Evolutionary conservation across 164 flowering plant species (phyloP), one percentile per base, ranked within the genome.

Genomic region (Liriodendron chinense): DNA sequence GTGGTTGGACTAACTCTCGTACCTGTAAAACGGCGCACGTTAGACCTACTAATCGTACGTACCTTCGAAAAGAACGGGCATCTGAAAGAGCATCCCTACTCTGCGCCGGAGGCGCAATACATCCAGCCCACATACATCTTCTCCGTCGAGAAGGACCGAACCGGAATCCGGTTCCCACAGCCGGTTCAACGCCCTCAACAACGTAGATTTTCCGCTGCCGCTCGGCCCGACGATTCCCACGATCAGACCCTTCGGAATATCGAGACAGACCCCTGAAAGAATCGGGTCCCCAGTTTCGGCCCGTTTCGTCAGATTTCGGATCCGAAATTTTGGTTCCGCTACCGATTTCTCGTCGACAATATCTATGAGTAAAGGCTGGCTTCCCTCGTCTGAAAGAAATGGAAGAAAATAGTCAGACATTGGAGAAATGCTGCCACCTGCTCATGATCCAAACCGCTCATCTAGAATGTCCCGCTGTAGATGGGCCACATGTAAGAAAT

Each of bases 21-120:
- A 14, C 13, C n/a, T 13, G 62, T 20, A 57, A 57, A 20, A 57
- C 3, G 62, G 62, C n/a, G 62, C 62, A 57, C 62, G 62, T 64
- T 64, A 22, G 66, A 10, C 7, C 43, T 2, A 67, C 12, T 25
- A 20, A 14, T 0, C 16, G 13, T 9, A 65, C 68, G 14, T 77
- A 80, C 83, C 85, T 76, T 80, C 78, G 28, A 83, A 83, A 26
- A 83, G 82, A 57, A 77, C 85, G 22, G 85, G 85, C 3, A 79
- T 68, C 72, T 83, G 83, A 23, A 83, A 83, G 12, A 83, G 80
- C 85, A 83, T 83, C 61, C 85, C 85, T 6, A 83, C 85, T 65
- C 63, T 80, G 3, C 83, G 77, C 2, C 83, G 75, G 14, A 80
- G 72, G 22, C 16, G 74, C 62, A 81, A 48, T 0, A 80, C 85